Evolutionary conservation across 2,329 filamentous ascomycete genomes (phyloP).

Genomic region (Alternaria postmessia): DNA sequence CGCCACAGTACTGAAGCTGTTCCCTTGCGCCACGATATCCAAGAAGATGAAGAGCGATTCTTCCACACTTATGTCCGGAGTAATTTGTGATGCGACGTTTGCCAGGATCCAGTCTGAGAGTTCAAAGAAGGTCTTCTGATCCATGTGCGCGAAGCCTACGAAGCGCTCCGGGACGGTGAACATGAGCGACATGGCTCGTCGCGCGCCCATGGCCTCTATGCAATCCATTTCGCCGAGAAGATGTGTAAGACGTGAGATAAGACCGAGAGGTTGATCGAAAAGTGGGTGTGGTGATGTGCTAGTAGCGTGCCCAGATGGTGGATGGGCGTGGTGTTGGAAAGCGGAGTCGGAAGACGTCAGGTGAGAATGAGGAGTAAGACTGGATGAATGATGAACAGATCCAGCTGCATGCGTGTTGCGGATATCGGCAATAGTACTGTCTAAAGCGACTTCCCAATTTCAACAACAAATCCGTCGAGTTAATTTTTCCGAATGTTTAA

Average conservation of each 20-base stretch:
- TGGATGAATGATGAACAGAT: slow-evolving; percentile 8
- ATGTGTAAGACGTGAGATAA: neutral
- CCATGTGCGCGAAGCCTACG: slow-evolving; percentile 49
- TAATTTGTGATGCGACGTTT: slow-evolving; percentile 41
- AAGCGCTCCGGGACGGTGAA: slow-evolving; percentile 49
- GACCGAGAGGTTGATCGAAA: neutral
- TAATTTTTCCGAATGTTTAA: neutral
- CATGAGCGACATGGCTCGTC: slow-evolving; percentile 42
- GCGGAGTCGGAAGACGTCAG: slow-evolving; percentile 20
- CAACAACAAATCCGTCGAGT: neutral
- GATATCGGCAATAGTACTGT: slow-evolving; percentile 5
- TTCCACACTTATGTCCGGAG: slow-evolving; percentile 45
- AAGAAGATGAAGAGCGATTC: slow-evolving; percentile 50
- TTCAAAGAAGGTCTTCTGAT: slow-evolving; percentile 49
- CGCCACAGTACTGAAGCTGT: slow-evolving; percentile 44
- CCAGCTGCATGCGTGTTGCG: slow-evolving; percentile 11
- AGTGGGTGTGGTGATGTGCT: slow-evolving; percentile 1
- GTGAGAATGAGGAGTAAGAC: slow-evolving; percentile 10
- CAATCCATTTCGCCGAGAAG: slow-evolving; percentile 19
- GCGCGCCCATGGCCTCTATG: slow-evolving; percentile 36
- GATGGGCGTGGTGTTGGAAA: slow-evolving; percentile 10
- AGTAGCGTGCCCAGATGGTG: neutral
- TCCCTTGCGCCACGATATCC: slow-evolving; percentile 49
- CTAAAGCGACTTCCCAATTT: neutral
- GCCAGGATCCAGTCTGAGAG: slow-evolving; percentile 50